These are phyloP conservation scores for Podochytrium sp. DNA, from an alignment of 192 early-diverging fungal species.

Conservation along the genomic window DNA sequence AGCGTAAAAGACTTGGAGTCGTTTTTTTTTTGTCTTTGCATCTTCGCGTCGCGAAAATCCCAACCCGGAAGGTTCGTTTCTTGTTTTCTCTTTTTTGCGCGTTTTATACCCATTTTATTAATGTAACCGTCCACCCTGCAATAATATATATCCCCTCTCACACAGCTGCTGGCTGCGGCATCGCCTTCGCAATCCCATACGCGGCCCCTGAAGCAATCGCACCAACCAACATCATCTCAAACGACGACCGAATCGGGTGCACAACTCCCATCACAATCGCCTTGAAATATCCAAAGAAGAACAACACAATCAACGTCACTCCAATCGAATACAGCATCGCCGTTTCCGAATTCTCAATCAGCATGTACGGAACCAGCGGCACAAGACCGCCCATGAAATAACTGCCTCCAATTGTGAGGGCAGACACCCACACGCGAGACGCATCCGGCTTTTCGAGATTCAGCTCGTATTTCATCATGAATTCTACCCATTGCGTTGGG, in stretches of 20 bases:
- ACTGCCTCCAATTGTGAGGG: conserved; percentile 60
- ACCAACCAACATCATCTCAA: conserved; percentile 37
- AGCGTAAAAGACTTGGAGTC: too few species aligned
- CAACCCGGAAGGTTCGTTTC: too few species aligned
- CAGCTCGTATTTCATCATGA: conserved; percentile 77
- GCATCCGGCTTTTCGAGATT: conserved; percentile 60
- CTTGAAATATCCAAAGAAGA: conserved; percentile 68
- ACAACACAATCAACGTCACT: conserved; percentile 54
- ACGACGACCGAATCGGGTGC: conserved; percentile 1
- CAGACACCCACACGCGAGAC: conserved; percentile 59
- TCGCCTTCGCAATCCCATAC: conserved; percentile 33
- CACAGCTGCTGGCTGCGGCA: conserved; percentile 21
- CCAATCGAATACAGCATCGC: conserved; percentile 58
- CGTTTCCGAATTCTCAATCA: conserved; percentile 37
- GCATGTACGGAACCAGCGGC: conserved; percentile 66
- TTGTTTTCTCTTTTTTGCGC: too few species aligned
- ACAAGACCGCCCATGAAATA: conserved; percentile 69
- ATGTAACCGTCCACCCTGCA: too few species aligned
- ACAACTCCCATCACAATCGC: conserved; percentile 42
- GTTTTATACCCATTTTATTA: too few species aligned
- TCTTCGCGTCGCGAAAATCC: too few species aligned
- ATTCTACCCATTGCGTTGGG: conserved; percentile 66
- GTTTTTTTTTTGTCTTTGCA: too few species aligned
- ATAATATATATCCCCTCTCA: too few species aligned
- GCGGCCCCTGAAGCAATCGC: conserved; percentile 29